phyloP scores from a whole-genome alignment of 2,329 filamentous ascomycete species.

The Aciculosporium take region DNA sequence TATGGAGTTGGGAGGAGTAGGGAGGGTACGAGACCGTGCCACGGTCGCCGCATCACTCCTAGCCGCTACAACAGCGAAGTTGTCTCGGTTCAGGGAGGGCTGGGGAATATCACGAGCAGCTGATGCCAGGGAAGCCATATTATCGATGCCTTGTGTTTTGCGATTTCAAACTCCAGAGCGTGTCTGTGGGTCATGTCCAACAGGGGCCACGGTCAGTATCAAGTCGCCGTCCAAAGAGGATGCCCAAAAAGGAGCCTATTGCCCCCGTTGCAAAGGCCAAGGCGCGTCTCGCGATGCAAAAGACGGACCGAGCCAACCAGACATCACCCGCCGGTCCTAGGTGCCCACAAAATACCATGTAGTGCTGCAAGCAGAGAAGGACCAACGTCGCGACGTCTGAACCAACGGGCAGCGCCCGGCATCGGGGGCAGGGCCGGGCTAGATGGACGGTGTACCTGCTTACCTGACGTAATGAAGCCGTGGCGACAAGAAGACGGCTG shows the following conservation, averaged over 20 bases:
- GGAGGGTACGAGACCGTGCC: slow-evolving; percentile 52
- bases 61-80: slow-evolving; percentile 59
- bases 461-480: slow-evolving; percentile 20
- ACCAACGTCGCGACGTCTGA: no score
- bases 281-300: no score
- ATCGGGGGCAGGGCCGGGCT: neutral
- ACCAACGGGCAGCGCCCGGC: no score
- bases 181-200: slow-evolving; percentile 16
- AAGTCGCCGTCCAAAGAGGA: no score
- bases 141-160: slow-evolving; percentile 21
- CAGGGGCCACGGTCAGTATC: no score
- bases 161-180: slow-evolving; percentile 29
- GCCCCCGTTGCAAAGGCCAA: no score
- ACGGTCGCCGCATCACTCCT: slow-evolving; percentile 45
- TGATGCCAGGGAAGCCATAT: slow-evolving; percentile 52
- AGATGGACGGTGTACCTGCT: slow-evolving; percentile 11
- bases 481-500: slow-evolving; percentile 13
- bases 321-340: slow-evolving; percentile 5
- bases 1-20: slow-evolving; percentile 89
- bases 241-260: no score
- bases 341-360: no score
- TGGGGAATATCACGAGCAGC: slow-evolving; percentile 54
- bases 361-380: no score
- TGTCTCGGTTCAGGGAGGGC: slow-evolving; percentile 49
- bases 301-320: no score